Evolutionary conservation across 164 flowering plant species (phyloP).

Genomic region (Tetracentron sinense): DNA sequence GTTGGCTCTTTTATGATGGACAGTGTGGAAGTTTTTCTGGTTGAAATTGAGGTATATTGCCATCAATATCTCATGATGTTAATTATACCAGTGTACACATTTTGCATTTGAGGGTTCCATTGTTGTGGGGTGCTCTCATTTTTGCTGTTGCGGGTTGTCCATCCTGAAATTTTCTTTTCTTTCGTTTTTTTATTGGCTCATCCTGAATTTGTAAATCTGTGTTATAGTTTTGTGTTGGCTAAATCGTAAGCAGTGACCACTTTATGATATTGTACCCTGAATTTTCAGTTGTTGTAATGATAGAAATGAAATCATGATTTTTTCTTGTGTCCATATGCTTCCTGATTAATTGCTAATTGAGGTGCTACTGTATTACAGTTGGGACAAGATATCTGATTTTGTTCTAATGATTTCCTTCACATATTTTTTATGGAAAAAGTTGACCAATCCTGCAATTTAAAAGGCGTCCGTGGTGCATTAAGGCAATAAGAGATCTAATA

Average conservation of each 20-base stretch:
- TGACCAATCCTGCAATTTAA: neutral
- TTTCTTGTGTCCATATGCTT: neutral
- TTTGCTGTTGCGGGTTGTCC: constrained; percentile 9
- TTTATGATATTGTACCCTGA: constrained; percentile 5
- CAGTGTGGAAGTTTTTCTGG: constrained; percentile 15
- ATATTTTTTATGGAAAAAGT: neutral
- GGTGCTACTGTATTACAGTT: neutral
- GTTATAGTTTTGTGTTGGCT: constrained; percentile 7
- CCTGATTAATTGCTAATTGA: neutral
- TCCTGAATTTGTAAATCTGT: constrained; percentile 19
- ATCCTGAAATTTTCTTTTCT: no score
- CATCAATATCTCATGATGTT: constrained; percentile 10
- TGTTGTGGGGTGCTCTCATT: constrained; percentile 13
- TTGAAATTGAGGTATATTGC: constrained; percentile 19
- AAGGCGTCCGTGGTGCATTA: neutral
- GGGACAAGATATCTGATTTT: neutral
- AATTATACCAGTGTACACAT: constrained; percentile 17
- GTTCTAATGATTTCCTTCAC: neutral
- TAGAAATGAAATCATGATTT: neutral
- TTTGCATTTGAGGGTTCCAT: constrained; percentile 14
- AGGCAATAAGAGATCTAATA: neutral
- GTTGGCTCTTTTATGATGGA: constrained; percentile 14
- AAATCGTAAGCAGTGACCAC: constrained; percentile 11
- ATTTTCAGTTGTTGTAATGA: neutral
- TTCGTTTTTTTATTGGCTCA: no score